These are phyloP conservation scores for Metarhizium brunneum DNA, from an alignment of 2,329 filamentous ascomycete species.

Conservation along the genomic window DNA sequence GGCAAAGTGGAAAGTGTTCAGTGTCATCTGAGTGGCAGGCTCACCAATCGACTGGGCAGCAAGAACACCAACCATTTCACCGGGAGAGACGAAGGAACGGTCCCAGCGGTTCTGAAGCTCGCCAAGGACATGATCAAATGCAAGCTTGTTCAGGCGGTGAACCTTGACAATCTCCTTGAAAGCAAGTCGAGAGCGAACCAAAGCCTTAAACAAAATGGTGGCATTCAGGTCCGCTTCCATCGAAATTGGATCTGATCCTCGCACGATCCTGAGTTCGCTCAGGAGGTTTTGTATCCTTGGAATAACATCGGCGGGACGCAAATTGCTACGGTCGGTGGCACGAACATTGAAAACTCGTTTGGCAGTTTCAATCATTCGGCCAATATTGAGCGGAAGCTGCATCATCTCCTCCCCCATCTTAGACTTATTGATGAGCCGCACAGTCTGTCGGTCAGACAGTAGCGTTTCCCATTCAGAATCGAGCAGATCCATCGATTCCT, in stretches of 20 bases:
- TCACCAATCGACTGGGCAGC: conserved; percentile 98
- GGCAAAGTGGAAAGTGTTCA: conserved; percentile 99
- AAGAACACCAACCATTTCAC: conserved; percentile 97
- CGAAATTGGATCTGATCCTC: conserved; percentile 74
- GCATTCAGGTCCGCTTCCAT: conserved; percentile 80
- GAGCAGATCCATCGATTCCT: conserved; percentile 75
- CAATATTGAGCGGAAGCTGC: conserved; percentile 86
- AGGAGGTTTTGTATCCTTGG: conserved; percentile 67
- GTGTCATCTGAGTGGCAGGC: conserved; percentile 96
- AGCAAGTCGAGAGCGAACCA: conserved; percentile 78
- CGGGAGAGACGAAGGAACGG: conserved; percentile 75
- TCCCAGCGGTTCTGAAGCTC: conserved; percentile 86
- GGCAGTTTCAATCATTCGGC: conserved; percentile 82
- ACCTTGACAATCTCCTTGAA: conserved; percentile 88
- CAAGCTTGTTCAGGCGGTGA: conserved; percentile 79
- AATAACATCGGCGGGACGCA: conserved; percentile 82
- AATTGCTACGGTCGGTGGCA: conserved; percentile 74
- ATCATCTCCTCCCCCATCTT: conserved; percentile 75
- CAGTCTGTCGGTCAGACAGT: conserved; percentile 59
- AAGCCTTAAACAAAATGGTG: conserved; percentile 85
- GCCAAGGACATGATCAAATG: conserved; percentile 85
- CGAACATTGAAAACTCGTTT: conserved; percentile 88
- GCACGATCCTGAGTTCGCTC: conserved; percentile 72
- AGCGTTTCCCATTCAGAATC: conserved; percentile 84
- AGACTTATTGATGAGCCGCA: conserved; percentile 58